Percentiles rank a stretch among this genome's conserved stretches.
Conservation (phyloP, 495 filamentous ascomycete genomes). For the Corynascus novoguineensis region DNA sequence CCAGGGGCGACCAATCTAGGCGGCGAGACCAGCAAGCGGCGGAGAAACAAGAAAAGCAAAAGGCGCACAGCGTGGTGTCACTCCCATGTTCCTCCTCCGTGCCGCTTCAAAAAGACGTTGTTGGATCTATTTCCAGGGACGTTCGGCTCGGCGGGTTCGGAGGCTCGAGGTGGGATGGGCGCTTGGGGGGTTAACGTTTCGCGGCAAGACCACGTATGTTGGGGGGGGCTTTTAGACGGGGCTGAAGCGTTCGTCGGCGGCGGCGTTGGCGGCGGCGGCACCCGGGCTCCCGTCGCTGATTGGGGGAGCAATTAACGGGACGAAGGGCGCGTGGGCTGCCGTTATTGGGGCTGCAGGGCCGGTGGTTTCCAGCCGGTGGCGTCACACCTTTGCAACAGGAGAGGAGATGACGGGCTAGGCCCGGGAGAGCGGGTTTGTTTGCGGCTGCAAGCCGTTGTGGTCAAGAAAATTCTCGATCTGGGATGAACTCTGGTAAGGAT, state of each 20-base stretch:
- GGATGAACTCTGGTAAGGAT: conserved; percentile 6
- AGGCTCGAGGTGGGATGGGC: conserved; percentile 4
- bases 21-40: conserved; percentile 5
- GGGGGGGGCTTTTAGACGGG: conserved; percentile 15
- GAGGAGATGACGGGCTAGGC: too few relatives aligned
- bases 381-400: conserved; percentile 2
- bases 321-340: conserved; percentile 25
- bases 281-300: conserved; percentile 21
- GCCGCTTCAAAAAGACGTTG: conserved; percentile 19
- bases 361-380: conserved; percentile 1
- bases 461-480: neutral
- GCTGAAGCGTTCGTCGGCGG: conserved; percentile 22
- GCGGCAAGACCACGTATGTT: conserved; percentile 22
- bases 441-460: neutral
- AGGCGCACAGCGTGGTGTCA: conserved; percentile 5
- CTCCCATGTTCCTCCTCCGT: conserved; percentile 20
- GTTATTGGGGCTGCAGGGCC: conserved; percentile 26
- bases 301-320: conserved; percentile 28
- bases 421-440: too few relatives aligned
- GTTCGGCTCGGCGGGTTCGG: conserved; percentile 15
- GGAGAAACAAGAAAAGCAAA: neutral
- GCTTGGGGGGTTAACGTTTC: conserved; percentile 5
- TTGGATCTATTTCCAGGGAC: conserved; percentile 24
- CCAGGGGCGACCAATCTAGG: neutral
- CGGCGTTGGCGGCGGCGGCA: conserved; percentile 6